A percentile compares a stretch with the other conserved stretches of the same genome.
These are phyloP conservation scores for Nannochloris sp. DNA, from an alignment of 139 green algal genomes.

Conservation along the genomic window DNA sequence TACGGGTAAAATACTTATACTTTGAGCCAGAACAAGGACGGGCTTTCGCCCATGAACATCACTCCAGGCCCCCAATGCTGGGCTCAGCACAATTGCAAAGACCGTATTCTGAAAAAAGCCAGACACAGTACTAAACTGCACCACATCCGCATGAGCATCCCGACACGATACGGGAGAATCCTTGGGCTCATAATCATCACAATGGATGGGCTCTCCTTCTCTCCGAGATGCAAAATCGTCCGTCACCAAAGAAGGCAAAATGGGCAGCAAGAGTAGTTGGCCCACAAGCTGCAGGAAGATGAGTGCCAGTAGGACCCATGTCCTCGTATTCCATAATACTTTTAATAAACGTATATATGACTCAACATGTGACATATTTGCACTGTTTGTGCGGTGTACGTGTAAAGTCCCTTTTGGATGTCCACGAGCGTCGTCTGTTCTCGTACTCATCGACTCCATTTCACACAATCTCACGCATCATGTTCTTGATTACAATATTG, in stretches of 20 bases:
- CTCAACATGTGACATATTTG: not conserved
- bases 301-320: constrained; percentile 30
- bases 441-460: too few species aligned
- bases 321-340: constrained; percentile 14
- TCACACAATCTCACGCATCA: too few species aligned
- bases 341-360: not conserved
- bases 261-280: constrained; percentile 27
- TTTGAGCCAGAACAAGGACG: constrained; percentile 52
- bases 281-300: constrained; percentile 22
- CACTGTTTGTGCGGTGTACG: too few species aligned
- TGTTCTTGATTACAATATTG: too few species aligned
- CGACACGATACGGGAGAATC: constrained; percentile 29
- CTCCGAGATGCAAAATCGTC: constrained; percentile 65
- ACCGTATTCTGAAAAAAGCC: constrained; percentile 53
- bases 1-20: constrained; percentile 26
- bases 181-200: constrained; percentile 35
- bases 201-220: constrained; percentile 48
- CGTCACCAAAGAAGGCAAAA: constrained; percentile 57
- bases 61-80: constrained; percentile 50
- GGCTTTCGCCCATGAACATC: constrained; percentile 64
- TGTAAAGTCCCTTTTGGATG: too few species aligned
- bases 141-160: constrained; percentile 48
- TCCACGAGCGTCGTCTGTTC: too few species aligned
- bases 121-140: constrained; percentile 45
- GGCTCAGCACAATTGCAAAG: constrained; percentile 45